A percentile compares a stretch with the other conserved stretches of the same genome.
Evolutionary conservation across 2,329 filamentous ascomycete species (phyloP).

Genomic region (Diaporthe citriasiana): DNA sequence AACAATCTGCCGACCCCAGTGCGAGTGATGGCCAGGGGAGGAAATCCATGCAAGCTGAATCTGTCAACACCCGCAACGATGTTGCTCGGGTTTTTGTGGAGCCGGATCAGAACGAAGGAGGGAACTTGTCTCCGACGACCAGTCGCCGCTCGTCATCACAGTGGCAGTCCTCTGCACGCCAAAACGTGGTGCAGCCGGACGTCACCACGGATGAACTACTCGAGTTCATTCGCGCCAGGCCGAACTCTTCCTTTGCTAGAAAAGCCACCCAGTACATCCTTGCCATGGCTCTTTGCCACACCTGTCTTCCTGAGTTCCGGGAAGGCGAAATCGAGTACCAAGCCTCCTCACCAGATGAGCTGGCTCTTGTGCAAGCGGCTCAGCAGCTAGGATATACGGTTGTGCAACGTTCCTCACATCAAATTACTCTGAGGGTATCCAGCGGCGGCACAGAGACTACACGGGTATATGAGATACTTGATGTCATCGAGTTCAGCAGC

Average conservation of each 20-base stretch:
- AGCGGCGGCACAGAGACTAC: conserved; percentile 53
- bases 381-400: conserved; percentile 87
- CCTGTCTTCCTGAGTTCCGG: conserved; percentile 85
- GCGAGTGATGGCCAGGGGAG: conserved; percentile 44
- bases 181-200: conserved; percentile 67
- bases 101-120: conserved; percentile 43
- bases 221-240: conserved; percentile 81
- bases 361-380: conserved; percentile 87
- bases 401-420: conserved; percentile 79
- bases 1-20: conserved; percentile 41
- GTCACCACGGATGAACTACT: conserved; percentile 81
- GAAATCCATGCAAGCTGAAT: conserved; percentile 48
- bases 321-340: conserved; percentile 78
- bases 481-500: conserved; percentile 93
- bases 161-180: conserved; percentile 63
- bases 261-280: conserved; percentile 88
- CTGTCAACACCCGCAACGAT: conserved; percentile 21
- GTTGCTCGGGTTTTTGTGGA: conserved; percentile 29
- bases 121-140: conserved; percentile 49
- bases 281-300: conserved; percentile 89
- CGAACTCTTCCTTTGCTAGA: conserved; percentile 81
- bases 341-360: conserved; percentile 89
- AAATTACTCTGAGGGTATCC: conserved; percentile 68
- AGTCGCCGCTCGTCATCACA: conserved; percentile 63
- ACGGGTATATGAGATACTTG: conserved; percentile 81